Conservation (phyloP, 257 asterid species). For the Cynanchum wilfordii region DNA sequence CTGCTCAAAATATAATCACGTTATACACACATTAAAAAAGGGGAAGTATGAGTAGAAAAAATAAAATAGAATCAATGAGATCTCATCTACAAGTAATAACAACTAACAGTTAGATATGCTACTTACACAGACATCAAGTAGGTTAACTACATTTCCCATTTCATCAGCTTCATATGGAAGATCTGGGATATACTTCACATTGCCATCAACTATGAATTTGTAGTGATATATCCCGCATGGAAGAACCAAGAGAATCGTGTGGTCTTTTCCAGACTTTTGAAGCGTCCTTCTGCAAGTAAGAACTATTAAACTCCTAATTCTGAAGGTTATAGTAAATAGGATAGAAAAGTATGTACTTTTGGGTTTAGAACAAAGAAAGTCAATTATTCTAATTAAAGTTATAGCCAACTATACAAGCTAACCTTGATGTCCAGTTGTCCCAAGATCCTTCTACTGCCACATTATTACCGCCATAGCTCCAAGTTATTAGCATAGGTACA, state of each 20-base stretch:
- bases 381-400: neutral
- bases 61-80: neutral
- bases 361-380: neutral
- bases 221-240: conserved; percentile 73
- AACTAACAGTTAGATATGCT: conserved; percentile 6
- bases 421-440: conserved; percentile 95
- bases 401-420: conserved; percentile 3
- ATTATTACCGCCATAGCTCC: conserved; percentile 50
- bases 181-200: conserved; percentile 59
- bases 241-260: conserved; percentile 71
- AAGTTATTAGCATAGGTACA: conserved; percentile 31
- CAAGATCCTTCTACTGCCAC: conserved; percentile 91
- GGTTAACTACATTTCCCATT: conserved; percentile 52
- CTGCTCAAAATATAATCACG: neutral
- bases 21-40: neutral
- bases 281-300: conserved; percentile 58
- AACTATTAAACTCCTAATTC: neutral
- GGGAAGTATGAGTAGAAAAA: neutral
- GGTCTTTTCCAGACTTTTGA: conserved; percentile 87
- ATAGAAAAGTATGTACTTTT: too few species aligned
- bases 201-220: conserved; percentile 79
- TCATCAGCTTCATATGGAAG: conserved; percentile 73
- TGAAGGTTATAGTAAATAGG: neutral
- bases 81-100: neutral
- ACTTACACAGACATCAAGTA: conserved; percentile 84